Conservation (phyloP, 1,284 basidiomycete species). For the Boletus sp. region DNA sequence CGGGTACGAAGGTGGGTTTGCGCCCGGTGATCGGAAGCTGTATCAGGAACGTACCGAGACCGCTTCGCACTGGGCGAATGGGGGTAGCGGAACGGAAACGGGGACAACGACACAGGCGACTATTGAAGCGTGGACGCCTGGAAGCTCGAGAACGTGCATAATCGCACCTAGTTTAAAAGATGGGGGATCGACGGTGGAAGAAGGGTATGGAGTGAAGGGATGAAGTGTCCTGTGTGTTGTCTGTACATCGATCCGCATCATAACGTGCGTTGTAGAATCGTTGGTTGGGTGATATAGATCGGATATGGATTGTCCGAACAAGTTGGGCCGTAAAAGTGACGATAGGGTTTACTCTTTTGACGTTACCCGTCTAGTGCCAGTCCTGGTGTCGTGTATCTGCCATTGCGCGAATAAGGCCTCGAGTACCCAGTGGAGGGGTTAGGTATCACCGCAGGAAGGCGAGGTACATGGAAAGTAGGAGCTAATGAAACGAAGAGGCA, state of each 20-base stretch:
- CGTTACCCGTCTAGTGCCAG: not conserved
- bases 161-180: not conserved
- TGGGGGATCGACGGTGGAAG: not conserved
- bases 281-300: not conserved
- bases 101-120: not conserved
- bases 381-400: not conserved
- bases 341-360: not conserved
- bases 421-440: not conserved
- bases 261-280: not conserved
- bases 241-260: not conserved
- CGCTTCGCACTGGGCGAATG: not conserved
- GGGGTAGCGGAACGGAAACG: not conserved
- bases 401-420: not conserved
- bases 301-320: not conserved
- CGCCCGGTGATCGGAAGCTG: not conserved
- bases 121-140: constrained; percentile 6
- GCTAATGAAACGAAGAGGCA: not conserved
- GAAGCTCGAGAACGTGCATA: constrained; percentile 3
- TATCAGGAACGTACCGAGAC: not conserved
- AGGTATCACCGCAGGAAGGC: not conserved
- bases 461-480: not conserved
- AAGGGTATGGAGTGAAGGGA: not conserved
- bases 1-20: constrained; percentile 25
- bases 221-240: not conserved
- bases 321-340: not conserved